Percentiles rank a stretch among this genome's conserved stretches.
These are phyloP conservation scores for Phaffia australis DNA, from an alignment of 768 basidiomycete genomes.

Conservation along the genomic window DNA sequence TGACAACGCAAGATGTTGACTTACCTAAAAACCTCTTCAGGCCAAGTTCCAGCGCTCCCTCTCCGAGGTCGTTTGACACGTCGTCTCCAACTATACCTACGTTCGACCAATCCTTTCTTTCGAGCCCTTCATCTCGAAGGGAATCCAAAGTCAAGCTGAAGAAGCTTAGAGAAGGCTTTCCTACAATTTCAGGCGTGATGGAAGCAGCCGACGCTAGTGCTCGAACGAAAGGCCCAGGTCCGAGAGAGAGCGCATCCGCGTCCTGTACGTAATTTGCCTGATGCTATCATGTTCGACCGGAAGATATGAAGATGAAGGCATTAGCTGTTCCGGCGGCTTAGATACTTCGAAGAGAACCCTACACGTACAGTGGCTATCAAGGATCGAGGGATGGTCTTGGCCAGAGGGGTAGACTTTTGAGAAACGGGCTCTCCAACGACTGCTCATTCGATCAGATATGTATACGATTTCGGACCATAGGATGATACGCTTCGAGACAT, in stretches of 20 bases:
- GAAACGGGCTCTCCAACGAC: too few species aligned
- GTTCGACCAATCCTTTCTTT: conserved; percentile 27
- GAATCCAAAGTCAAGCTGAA: conserved; percentile 51
- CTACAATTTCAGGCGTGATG: conserved; percentile 47
- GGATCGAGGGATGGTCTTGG: too few species aligned
- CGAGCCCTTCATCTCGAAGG: conserved; percentile 34
- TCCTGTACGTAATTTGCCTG: not conserved
- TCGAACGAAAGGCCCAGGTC: conserved; percentile 59
- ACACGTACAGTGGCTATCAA: too few species aligned
- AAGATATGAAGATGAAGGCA: too few species aligned
- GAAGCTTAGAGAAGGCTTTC: conserved; percentile 54
- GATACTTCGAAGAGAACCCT: too few species aligned
- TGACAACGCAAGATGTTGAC: conserved; percentile 25
- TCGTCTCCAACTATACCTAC: conserved; percentile 59
- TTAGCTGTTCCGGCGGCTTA: too few species aligned
- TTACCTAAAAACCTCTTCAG: conserved; percentile 55
- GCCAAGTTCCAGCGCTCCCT: conserved; percentile 51
- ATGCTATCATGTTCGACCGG: not conserved
- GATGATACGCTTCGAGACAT: too few species aligned
- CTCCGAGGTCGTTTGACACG: conserved; percentile 53
- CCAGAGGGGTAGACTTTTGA: too few species aligned
- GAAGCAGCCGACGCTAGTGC: conserved; percentile 52
- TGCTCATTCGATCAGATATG: conserved; percentile 38
- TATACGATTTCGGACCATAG: too few species aligned
- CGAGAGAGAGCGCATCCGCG: conserved; percentile 46